phyloP scores from a whole-genome alignment of 768 basidiomycete genomes.

The Mycena belliarum region DNA sequence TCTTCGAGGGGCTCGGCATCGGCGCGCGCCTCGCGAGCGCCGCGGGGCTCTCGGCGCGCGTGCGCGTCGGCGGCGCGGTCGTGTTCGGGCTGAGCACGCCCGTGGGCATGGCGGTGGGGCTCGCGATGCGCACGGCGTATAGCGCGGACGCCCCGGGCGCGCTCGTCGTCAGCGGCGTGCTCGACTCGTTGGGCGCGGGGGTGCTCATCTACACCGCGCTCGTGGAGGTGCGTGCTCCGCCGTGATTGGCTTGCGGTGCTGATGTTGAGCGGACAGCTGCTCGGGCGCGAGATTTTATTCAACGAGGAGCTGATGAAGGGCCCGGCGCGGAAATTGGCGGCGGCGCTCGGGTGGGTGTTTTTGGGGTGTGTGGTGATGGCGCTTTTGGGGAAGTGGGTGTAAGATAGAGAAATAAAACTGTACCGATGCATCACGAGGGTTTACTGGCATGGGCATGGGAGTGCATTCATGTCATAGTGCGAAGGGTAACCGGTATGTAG shows the following conservation, averaged over 20 bases:
- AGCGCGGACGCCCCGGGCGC: slow-evolving; percentile 77
- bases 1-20: slow-evolving; percentile 91
- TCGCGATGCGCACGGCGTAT: slow-evolving; percentile 74
- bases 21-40: slow-evolving; percentile 87
- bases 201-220: slow-evolving; percentile 90
- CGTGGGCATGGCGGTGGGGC: slow-evolving; percentile 82
- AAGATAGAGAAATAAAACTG: neutral
- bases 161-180: slow-evolving; percentile 77
- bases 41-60: slow-evolving; percentile 42
- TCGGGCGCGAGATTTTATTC: slow-evolving; percentile 94
- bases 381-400: slow-evolving; percentile 81
- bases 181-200: slow-evolving; percentile 85
- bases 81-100: slow-evolving; percentile 83
- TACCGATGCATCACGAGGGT: neutral
- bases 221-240: slow-evolving; percentile 60
- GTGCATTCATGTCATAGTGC: slow-evolving; percentile 21
- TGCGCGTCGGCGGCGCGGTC: slow-evolving; percentile 61
- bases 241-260: neutral
- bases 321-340: slow-evolving; percentile 59
- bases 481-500: slow-evolving; percentile 29
- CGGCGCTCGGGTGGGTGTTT: slow-evolving; percentile 72
- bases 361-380: slow-evolving; percentile 86
- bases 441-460: neutral
- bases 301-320: slow-evolving; percentile 79
- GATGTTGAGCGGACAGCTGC: slow-evolving; percentile 44